Evolutionary conservation across 1,139 yeast species (phyloP), one percentile per base, ranked within the genome.

Genomic region (Candida sp.): DNA sequence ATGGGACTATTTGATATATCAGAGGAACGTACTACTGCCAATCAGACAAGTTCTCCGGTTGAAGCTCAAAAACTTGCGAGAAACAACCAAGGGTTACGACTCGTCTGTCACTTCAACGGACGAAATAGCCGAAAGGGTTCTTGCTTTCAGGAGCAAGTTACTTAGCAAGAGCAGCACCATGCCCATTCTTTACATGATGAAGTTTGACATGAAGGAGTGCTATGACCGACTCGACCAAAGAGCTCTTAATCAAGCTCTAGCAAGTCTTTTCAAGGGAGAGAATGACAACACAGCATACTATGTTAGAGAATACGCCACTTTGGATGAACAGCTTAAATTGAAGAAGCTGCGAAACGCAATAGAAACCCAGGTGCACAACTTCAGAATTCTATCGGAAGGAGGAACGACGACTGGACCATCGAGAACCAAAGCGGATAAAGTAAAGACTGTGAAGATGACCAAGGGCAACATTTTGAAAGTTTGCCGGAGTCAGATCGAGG

Each of bases 181-280:
- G 1, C 84, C 84, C 0, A 51, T 59, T 8, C 60, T 87, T 1
- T 81, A 73, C 61, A 79, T 82, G 40, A 73, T 88, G 34, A 90
- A 90, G 59, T 88, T 91, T 62, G 99, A 94, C 63, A 84, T 90
- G 62, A 78, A 79, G 51, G 80, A 86, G 12, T 92, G 98, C 52
- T 94, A 86, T 63, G 98, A 94, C 61, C 81, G 86, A 3, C 73
- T 93, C 22, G 86, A 91, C 5, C 83, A 82, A 43, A 60, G 63
- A 0, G 72, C 73, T 50, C 79, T 88, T 1, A 54, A 75, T 3
- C 59, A 68, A 3, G 60, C 70, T 28, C 61, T 75, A 4, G 61
- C 63, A 5, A 54, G 56, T 22, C 67, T 66, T 43, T 70, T 69
- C 42, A 53, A 53, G 3, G 55, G 53, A 12, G 74, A 70, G 23